A percentile compares a stretch with the other conserved stretches of the same genome.
These are phyloP conservation scores for Aphanomyces astaci DNA, from an alignment of 352 stramenopile genomes.

Conservation along the genomic window DNA sequence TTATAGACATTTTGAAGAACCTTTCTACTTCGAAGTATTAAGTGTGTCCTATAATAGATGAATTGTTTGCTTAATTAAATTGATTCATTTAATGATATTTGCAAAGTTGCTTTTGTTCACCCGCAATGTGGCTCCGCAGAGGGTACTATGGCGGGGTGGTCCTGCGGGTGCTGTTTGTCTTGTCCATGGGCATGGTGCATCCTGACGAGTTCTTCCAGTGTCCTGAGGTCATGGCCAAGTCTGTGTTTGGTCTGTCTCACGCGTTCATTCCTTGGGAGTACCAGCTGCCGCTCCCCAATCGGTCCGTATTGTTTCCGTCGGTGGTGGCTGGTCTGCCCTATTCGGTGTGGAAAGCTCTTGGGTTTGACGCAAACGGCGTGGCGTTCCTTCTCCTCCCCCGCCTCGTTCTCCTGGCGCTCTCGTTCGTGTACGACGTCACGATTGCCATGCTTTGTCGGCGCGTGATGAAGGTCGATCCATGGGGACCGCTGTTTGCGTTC, in stretches of 20 bases:
- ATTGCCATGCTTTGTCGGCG: constrained; percentile 31
- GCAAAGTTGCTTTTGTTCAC: constrained; percentile 14
- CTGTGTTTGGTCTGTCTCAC: constrained; percentile 32
- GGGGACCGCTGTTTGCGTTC: constrained; percentile 38
- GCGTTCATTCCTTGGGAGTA: constrained; percentile 75
- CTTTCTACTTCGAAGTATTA: too few relatives aligned
- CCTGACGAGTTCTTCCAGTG: constrained; percentile 85
- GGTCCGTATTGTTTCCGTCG: constrained; percentile 62
- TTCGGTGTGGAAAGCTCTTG: background rate
- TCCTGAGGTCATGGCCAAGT: constrained; percentile 69
- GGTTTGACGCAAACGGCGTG: constrained; percentile 7
- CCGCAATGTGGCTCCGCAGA: background rate
- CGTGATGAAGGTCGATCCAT: constrained; percentile 24
- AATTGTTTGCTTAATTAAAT: constrained; percentile 25
- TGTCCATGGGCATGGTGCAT: constrained; percentile 55
- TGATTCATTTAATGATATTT: constrained; percentile 4
- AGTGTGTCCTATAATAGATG: too few relatives aligned
- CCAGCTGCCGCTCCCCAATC: constrained; percentile 46
- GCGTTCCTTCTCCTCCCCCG: constrained; percentile 17
- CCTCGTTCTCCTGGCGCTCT: background rate
- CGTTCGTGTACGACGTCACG: constrained; percentile 19
- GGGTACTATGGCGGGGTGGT: constrained; percentile 23
- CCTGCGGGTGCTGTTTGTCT: constrained; percentile 32
- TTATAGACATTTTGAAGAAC: too few relatives aligned
- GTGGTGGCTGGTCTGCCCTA: constrained; percentile 4